Conservation (phyloP, 2,329 filamentous ascomycete species). For the Dendryphion nanum region DNA sequence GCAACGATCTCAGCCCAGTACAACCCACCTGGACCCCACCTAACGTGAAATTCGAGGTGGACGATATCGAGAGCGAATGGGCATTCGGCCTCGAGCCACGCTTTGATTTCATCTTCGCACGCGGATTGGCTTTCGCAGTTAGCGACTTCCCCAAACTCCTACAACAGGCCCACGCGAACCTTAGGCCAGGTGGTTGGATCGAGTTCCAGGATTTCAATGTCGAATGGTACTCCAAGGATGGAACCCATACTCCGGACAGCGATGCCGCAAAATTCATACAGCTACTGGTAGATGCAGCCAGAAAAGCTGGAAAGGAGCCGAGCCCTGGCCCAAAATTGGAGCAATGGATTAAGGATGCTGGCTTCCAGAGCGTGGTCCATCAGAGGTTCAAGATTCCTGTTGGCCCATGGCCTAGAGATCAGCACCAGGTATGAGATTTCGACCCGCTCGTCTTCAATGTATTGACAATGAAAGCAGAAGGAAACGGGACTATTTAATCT, state of each 20-base stretch:
- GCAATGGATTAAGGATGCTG: constrained; percentile 31
- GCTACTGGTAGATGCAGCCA: constrained; percentile 10
- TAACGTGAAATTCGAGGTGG: constrained; percentile 62
- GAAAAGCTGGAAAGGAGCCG: constrained; percentile 11
- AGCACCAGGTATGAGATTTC: constrained; percentile 6
- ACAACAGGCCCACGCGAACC: constrained; percentile 47
- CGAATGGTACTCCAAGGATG: constrained; percentile 39
- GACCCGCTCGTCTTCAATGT: not conserved
- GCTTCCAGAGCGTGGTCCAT: constrained; percentile 31
- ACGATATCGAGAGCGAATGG: constrained; percentile 62
- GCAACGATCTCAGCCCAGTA: constrained; percentile 48
- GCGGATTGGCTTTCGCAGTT: constrained; percentile 53
- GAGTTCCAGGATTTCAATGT: constrained; percentile 50
- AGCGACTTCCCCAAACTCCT: constrained; percentile 54
- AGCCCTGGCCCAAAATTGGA: constrained; percentile 33
- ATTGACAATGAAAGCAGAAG: constrained; percentile 9
- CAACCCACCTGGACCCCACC: constrained; percentile 55
- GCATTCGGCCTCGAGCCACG: constrained; percentile 43
- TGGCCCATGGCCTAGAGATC: constrained; percentile 17
- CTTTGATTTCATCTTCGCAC: constrained; percentile 58
- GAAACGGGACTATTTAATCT: constrained; percentile 30
- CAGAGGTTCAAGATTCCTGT: constrained; percentile 23
- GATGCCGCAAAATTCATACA: constrained; percentile 10
- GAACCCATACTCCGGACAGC: constrained; percentile 22
- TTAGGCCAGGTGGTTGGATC: constrained; percentile 49